Evolutionary conservation across 345 rosid species (phyloP), one percentile per base, ranked within the genome.

Genomic region (Hibiscus trionum): DNA sequence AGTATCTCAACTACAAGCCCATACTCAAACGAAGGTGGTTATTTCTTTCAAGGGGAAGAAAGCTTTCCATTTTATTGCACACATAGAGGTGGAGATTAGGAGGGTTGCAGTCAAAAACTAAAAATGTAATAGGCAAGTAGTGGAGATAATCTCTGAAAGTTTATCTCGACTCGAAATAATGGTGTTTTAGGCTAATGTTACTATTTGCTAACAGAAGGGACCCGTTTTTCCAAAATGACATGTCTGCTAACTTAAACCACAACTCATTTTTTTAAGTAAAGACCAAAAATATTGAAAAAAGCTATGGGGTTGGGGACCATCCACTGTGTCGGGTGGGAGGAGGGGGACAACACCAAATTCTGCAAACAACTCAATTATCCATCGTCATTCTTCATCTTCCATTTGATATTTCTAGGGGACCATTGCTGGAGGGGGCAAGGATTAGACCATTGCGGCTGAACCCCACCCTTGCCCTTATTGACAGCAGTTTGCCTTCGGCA

Each of bases 341-440:
- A 24, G 62, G 37, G 70, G 59, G 16, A 42, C 44, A 49, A 49
- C 55, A 35, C 27, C 67, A 63, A 63, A 35, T 67, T 42, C 2
- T 15, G 11, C 29, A 15, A 49, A 49, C 53, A 49, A 49, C 60
- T 73, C 77, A 72, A 75, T 76, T 33, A 70, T 49, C 16, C 26
- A 8, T 77, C 60, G 74, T 75, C 83, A 39, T 80, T 73, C 75
- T 67, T 67, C 57, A 39, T 66, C 76, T 53, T 73, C 81, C 5
- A 64, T 55, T 72, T 66, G 71, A 72, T 49, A 62, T 44, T 21
- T 2, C 2, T 16, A 4, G 73, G 86, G 85, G 85, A 85, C 89
- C 86, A 82, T 76, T 39, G 49, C 63, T 44, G 58, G 8, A 60
- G 72, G 71, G 50, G 84, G 85, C 73, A 70, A 84, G 75, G 78